Percentiles rank a stretch among this genome's conserved stretches.
phyloP scores from a whole-genome alignment of 768 basidiomycete species.

The Crepidotus variabilis region DNA sequence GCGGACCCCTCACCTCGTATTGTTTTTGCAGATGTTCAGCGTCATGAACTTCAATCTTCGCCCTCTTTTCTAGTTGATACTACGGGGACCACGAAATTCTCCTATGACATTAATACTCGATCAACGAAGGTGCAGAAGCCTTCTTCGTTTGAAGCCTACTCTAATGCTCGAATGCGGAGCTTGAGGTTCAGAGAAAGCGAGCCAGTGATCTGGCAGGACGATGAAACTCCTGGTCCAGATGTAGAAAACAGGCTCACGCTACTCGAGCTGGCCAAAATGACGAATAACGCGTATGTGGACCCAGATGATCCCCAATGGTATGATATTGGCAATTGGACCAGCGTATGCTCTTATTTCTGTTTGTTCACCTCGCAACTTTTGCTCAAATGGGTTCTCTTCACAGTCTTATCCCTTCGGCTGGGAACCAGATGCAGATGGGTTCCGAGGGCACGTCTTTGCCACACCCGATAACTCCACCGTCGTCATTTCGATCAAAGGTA shows the following conservation, averaged over 20 bases:
- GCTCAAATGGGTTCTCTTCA: background rate
- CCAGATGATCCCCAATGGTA: constrained; percentile 74
- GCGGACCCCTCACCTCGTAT: constrained; percentile 35
- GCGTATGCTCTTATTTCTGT: constrained; percentile 29
- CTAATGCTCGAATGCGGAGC: constrained; percentile 41
- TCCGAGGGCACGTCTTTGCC: constrained; percentile 90
- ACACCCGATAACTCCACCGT: constrained; percentile 80
- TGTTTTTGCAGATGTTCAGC: constrained; percentile 47
- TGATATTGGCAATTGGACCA: constrained; percentile 66
- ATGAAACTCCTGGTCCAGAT: constrained; percentile 72
- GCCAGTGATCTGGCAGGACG: constrained; percentile 65
- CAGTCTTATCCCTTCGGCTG: constrained; percentile 87
- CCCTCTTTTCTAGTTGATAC: constrained; percentile 7
- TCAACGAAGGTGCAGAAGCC: constrained; percentile 38
- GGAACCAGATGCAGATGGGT: constrained; percentile 83
- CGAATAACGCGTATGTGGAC: constrained; percentile 82
- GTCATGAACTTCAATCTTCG: constrained; percentile 6
- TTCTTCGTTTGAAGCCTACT: constrained; percentile 41
- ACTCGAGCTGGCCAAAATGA: constrained; percentile 88
- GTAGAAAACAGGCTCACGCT: constrained; percentile 73
- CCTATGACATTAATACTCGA: constrained; percentile 36
- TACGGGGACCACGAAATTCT: constrained; percentile 15
- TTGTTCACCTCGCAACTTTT: constrained; percentile 1
- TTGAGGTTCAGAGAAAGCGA: constrained; percentile 42
- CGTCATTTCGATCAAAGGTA: constrained; percentile 90